Percentiles rank a stretch among this genome's conserved stretches.
Evolutionary conservation across 306 rosid species (phyloP).

Genomic region (Rosa rugosa): DNA sequence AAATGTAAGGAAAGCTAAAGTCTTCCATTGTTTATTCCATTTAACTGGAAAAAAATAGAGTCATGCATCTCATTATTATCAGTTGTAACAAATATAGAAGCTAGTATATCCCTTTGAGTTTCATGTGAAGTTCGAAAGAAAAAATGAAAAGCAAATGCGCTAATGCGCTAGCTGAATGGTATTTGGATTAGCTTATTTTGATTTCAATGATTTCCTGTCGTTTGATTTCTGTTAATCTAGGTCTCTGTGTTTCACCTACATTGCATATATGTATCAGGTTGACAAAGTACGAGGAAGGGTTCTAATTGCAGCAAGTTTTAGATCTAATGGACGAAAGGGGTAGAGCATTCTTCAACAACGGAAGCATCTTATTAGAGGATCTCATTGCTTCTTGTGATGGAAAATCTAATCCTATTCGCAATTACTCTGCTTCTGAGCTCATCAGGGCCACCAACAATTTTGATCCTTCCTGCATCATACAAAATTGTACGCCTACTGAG

Average conservation of each 20-base stretch:
- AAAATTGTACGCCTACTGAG: not conserved
- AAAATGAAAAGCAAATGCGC: not conserved
- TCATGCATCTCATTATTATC: not conserved
- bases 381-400: not conserved
- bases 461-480: not conserved
- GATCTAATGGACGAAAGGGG: not conserved
- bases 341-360: not conserved
- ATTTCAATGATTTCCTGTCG: not conserved
- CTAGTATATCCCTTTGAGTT: not conserved
- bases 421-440: constrained; percentile 1
- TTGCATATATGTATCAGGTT: too few relatives aligned
- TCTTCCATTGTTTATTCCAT: not conserved
- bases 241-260: not conserved
- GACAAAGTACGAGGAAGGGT: not conserved
- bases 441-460: not conserved
- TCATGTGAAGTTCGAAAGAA: not conserved
- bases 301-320: not conserved
- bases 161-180: not conserved
- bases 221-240: not conserved
- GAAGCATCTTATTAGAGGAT: not conserved
- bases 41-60: not conserved
- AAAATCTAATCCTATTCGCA: not conserved
- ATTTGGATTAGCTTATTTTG: not conserved
- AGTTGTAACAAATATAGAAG: not conserved
- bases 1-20: not conserved